phyloP scores from a whole-genome alignment of 176 grass and related monocot species.

The Phragmites australis region DNA sequence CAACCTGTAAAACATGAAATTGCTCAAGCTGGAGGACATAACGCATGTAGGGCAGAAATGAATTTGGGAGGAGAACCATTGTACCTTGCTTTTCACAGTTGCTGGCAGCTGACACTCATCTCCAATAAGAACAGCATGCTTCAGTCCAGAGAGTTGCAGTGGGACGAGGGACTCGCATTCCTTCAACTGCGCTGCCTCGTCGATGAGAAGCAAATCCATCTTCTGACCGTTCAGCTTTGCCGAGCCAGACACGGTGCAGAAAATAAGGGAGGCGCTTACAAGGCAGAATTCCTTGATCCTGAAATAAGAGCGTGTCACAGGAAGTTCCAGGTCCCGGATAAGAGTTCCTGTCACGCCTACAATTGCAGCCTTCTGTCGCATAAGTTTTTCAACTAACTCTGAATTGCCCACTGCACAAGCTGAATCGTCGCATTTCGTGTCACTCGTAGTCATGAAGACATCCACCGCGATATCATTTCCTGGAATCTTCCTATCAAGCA shows the following conservation, averaged over 20 bases:
- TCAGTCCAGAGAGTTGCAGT: slow-evolving; percentile 40
- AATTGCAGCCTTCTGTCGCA: neutral
- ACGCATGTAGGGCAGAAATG: no score
- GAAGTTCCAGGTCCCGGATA: slow-evolving; percentile 31
- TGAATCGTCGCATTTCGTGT: neutral
- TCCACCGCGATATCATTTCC: neutral
- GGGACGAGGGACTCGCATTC: slow-evolving; percentile 79
- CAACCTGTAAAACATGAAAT: slow-evolving; percentile 33
- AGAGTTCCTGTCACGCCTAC: slow-evolving; percentile 25
- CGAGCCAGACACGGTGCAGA: slow-evolving; percentile 66
- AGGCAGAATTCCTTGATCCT: slow-evolving; percentile 41
- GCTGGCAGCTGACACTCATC: slow-evolving; percentile 71
- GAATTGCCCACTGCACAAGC: neutral
- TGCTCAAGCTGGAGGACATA: neutral
- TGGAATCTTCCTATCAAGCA: slow-evolving; percentile 2
- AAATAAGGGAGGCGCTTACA: slow-evolving; percentile 39
- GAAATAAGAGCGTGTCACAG: neutral
- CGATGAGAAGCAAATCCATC: slow-evolving; percentile 60
- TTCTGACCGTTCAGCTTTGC: slow-evolving; percentile 36
- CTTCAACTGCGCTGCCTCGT: slow-evolving; percentile 73
- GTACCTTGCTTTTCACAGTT: slow-evolving; percentile 76
- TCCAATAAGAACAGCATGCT: slow-evolving; percentile 64
- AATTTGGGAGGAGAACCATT: neutral
- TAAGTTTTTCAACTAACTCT: neutral
- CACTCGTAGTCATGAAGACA: neutral